These are phyloP conservation scores for Kwoniella dejecticola DNA, from an alignment of 768 basidiomycete genomes.

Conservation along the genomic window DNA sequence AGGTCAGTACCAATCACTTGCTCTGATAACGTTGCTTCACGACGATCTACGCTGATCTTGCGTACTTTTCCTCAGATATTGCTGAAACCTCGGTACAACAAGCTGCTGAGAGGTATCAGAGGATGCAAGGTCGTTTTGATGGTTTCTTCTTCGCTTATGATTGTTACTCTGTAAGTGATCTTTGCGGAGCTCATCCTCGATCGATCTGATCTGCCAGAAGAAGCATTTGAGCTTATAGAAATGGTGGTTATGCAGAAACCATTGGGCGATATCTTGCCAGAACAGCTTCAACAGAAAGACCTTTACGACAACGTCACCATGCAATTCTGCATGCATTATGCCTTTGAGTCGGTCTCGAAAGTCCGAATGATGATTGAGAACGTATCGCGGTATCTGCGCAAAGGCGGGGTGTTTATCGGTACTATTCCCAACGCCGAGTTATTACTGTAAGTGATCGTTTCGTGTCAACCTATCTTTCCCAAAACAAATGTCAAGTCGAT, in stretches of 20 bases:
- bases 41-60: neutral
- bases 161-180: slow-evolving; percentile 68
- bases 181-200: neutral
- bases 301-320: slow-evolving; percentile 94
- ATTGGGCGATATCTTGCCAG: slow-evolving; percentile 69
- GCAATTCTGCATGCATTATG: slow-evolving; percentile 99
- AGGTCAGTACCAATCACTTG: slow-evolving; percentile 61
- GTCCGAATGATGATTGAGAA: slow-evolving; percentile 90
- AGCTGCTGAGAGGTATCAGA: slow-evolving; percentile 70
- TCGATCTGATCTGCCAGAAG: neutral
- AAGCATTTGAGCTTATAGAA: neutral
- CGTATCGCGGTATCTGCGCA: slow-evolving; percentile 73
- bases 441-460: slow-evolving; percentile 71
- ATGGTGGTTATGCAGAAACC: slow-evolving; percentile 58
- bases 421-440: slow-evolving; percentile 88
- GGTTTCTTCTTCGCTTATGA: slow-evolving; percentile 84
- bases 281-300: slow-evolving; percentile 61
- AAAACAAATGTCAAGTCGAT: too few relatives aligned
- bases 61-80: slow-evolving; percentile 65
- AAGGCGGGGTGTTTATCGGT: slow-evolving; percentile 92
- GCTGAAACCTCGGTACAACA: slow-evolving; percentile 86
- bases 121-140: slow-evolving; percentile 64
- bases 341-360: slow-evolving; percentile 87
- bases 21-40: neutral
- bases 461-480: too few relatives aligned